Evolutionary conservation across 1,139 yeast species (phyloP).

Genomic region (Yamadazyma trypodendri): DNA sequence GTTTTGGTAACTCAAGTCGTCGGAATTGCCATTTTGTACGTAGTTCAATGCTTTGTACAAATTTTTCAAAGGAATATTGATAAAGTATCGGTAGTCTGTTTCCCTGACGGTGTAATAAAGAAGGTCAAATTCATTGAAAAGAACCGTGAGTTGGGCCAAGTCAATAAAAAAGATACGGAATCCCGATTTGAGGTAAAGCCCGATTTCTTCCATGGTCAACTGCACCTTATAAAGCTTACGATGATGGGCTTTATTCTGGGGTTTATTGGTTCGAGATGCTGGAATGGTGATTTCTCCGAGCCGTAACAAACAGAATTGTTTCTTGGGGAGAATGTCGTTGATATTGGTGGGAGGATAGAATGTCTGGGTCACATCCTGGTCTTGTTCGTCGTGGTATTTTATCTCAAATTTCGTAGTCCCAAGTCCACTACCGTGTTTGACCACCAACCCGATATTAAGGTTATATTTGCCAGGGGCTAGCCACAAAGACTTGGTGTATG

Average conservation of each 20-base stretch:
- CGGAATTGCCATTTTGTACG: constrained; percentile 30
- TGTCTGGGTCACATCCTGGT: constrained; percentile 27
- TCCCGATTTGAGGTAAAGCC: constrained; percentile 54
- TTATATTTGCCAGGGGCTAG: constrained; percentile 55
- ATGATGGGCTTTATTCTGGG: constrained; percentile 11
- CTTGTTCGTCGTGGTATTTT: constrained; percentile 23
- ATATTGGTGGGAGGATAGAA: constrained; percentile 60
- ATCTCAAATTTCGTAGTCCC: constrained; percentile 61
- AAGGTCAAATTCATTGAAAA: constrained; percentile 45
- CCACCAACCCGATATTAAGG: constrained; percentile 49
- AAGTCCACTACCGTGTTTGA: constrained; percentile 54
- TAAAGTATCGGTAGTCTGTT: constrained; percentile 41
- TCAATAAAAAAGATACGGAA: constrained; percentile 60
- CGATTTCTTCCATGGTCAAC: constrained; percentile 60
- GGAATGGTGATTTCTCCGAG: constrained; percentile 47
- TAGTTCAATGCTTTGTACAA: constrained; percentile 40
- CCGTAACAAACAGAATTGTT: constrained; percentile 50
- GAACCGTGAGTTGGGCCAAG: constrained; percentile 43
- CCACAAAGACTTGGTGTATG: constrained; percentile 46
- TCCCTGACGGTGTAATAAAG: constrained; percentile 43
- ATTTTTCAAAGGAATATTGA: constrained; percentile 43
- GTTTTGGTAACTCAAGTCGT: constrained; percentile 17
- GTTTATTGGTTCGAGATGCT: constrained; percentile 4
- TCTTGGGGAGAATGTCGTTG: constrained; percentile 55
- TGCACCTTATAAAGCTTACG: constrained; percentile 38